phyloP scores from a whole-genome alignment of 306 rosid species.

The Vicia faba region DNA sequence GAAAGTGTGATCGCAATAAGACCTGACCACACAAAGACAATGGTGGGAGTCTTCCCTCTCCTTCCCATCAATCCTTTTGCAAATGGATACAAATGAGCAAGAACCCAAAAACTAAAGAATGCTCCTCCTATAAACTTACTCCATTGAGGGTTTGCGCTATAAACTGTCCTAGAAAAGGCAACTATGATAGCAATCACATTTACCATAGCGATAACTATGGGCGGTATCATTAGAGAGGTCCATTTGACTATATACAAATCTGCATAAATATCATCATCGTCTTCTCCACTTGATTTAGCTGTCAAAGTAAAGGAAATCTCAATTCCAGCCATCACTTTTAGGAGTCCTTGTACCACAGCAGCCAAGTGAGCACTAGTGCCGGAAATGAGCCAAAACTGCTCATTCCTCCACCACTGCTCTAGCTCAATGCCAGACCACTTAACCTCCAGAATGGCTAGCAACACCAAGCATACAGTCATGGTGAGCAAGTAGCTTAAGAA shows the following conservation, averaged over 20 bases:
- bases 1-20: conserved; percentile 58
- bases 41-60: conserved; percentile 56
- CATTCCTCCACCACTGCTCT: conserved; percentile 65
- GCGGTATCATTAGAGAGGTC: conserved; percentile 54
- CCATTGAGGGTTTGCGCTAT: conserved; percentile 46
- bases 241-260: conserved; percentile 59
- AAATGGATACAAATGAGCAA: conserved; percentile 59
- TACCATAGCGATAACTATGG: conserved; percentile 52
- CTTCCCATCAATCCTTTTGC: conserved; percentile 65
- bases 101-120: conserved; percentile 61
- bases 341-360: conserved; percentile 55
- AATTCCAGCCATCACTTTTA: conserved; percentile 55
- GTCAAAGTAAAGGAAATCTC: conserved; percentile 57
- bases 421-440: conserved; percentile 53
- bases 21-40: conserved; percentile 64
- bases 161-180: conserved; percentile 46
- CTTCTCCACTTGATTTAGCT: conserved; percentile 45
- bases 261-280: conserved; percentile 42
- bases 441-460: conserved; percentile 48
- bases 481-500: conserved; percentile 51
- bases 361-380: conserved; percentile 61
- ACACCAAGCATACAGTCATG: conserved; percentile 45
- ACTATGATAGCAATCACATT: conserved; percentile 46
- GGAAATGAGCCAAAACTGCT: conserved; percentile 57
- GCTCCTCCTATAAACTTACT: conserved; percentile 56